These are phyloP conservation scores for Cladorrhinum sp. DNA, from an alignment of 2,329 filamentous ascomycete genomes.

Conservation along the genomic window DNA sequence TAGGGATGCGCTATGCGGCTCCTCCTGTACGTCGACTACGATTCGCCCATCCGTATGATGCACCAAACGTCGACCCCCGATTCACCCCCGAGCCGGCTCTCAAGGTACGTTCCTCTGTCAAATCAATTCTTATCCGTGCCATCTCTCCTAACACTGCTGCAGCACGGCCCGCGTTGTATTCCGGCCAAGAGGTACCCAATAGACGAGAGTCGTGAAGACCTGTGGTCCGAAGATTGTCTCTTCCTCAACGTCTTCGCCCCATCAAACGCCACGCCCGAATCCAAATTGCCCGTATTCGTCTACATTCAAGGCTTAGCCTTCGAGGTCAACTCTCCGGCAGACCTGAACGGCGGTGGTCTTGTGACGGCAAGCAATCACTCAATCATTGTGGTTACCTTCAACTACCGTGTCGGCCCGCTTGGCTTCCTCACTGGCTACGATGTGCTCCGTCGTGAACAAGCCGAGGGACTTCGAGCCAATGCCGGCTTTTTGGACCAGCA, in stretches of 20 bases:
- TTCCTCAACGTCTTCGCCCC: constrained; percentile 65
- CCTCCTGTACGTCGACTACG: constrained; percentile 63
- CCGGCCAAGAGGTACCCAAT: constrained; percentile 28
- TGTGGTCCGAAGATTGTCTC: constrained; percentile 62
- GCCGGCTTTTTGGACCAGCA: constrained; percentile 69
- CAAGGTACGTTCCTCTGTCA: constrained; percentile 43
- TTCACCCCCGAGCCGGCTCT: constrained; percentile 48
- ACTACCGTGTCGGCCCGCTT: constrained; percentile 72
- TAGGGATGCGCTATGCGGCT: constrained; percentile 72
- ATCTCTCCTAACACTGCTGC: constrained; percentile 18
- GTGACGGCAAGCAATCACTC: constrained; percentile 53
- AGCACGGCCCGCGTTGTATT: constrained; percentile 31
- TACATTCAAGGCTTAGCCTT: constrained; percentile 53
- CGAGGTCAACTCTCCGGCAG: constrained; percentile 40
- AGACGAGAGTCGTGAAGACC: constrained; percentile 28
- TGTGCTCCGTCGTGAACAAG: constrained; percentile 11
- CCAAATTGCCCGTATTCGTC: constrained; percentile 38
- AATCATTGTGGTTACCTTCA: constrained; percentile 69
- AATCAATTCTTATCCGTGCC: no score
- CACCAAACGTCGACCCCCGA: constrained; percentile 37
- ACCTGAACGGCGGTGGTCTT: constrained; percentile 57
- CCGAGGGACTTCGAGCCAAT: constrained; percentile 53
- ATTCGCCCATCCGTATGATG: constrained; percentile 66
- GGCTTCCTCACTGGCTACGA: constrained; percentile 66
- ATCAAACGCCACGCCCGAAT: constrained; percentile 43